These are phyloP conservation scores for Achlya hypogyna DNA, from an alignment of 352 stramenopile species.

Conservation along the genomic window DNA sequence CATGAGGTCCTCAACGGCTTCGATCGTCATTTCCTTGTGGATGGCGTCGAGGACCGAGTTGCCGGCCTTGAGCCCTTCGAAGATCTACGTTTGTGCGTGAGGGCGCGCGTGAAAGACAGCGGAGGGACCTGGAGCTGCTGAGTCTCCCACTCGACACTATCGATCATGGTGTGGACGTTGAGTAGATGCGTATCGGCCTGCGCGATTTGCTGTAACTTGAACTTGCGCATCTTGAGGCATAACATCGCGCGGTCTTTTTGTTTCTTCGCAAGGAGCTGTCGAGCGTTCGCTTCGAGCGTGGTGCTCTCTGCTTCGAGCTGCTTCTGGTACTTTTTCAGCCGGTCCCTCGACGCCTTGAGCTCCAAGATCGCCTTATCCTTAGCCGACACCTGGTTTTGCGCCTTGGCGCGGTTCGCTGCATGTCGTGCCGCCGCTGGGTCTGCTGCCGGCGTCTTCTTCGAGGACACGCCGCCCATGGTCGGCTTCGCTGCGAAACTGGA, in stretches of 20 bases:
- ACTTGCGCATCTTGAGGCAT: slow-evolving; percentile 84
- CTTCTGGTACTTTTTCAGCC: slow-evolving; percentile 75
- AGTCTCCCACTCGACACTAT: slow-evolving; percentile 83
- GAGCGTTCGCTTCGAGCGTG: slow-evolving; percentile 71
- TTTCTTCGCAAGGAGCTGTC: slow-evolving; percentile 43
- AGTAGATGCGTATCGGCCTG: slow-evolving; percentile 80
- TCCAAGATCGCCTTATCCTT: slow-evolving; percentile 85
- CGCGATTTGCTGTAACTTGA: slow-evolving; percentile 83
- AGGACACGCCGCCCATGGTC: slow-evolving; percentile 16
- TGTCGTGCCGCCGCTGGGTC: not conserved
- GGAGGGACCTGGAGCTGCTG: slow-evolving; percentile 68
- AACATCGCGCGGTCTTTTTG: slow-evolving; percentile 73
- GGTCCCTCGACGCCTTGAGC: slow-evolving; percentile 84
- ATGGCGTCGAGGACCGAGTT: slow-evolving; percentile 83
- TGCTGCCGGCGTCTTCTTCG: slow-evolving; percentile 6
- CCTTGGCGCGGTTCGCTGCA: not conserved
- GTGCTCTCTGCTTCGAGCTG: slow-evolving; percentile 72
- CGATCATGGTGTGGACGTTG: slow-evolving; percentile 76
- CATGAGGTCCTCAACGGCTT: slow-evolving; percentile 83
- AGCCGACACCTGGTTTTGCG: slow-evolving; percentile 50
- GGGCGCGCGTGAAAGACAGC: slow-evolving; percentile 13
- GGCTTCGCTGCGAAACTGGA: too few relatives aligned
- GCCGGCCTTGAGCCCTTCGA: slow-evolving; percentile 81
- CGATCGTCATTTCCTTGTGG: slow-evolving; percentile 84
- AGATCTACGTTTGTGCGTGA: slow-evolving; percentile 24